Evolutionary conservation across 805 yeast species (phyloP).

Genomic region (Starmerella bacillaris): DNA sequence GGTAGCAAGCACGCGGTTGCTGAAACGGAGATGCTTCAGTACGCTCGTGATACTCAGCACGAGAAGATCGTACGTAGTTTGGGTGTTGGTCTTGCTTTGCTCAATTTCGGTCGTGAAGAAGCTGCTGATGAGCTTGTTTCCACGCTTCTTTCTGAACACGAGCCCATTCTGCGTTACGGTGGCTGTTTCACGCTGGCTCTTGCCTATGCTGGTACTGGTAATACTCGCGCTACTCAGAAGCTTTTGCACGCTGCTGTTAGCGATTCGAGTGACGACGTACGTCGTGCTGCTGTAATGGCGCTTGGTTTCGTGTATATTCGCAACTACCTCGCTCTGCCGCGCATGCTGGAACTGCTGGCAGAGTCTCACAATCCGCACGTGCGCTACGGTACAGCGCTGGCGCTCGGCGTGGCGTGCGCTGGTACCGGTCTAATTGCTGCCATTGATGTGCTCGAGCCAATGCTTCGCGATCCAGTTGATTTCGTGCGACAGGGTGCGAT

Average conservation of each 20-base stretch:
- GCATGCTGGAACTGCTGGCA: constrained; percentile 78
- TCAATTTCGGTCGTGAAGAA: constrained; percentile 73
- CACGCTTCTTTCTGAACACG: constrained; percentile 52
- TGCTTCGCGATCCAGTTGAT: constrained; percentile 85
- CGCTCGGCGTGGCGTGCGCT: constrained; percentile 91
- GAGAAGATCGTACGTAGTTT: constrained; percentile 89
- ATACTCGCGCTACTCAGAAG: constrained; percentile 68
- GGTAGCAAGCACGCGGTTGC: constrained; percentile 68
- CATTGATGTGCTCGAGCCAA: constrained; percentile 76
- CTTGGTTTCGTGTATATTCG: constrained; percentile 82
- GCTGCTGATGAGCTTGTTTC: constrained; percentile 54
- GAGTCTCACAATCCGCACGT: constrained; percentile 97
- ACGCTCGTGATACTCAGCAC: constrained; percentile 90
- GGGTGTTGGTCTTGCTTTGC: constrained; percentile 72
- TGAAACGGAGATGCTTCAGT: constrained; percentile 61
- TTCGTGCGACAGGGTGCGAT: constrained; percentile 97
- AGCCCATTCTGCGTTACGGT: constrained; percentile 78
- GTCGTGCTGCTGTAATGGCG: constrained; percentile 86
- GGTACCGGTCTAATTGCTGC: constrained; percentile 83
- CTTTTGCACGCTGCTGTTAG: constrained; percentile 87
- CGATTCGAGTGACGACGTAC: constrained; percentile 87
- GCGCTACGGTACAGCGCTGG: constrained; percentile 94
- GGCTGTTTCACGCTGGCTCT: constrained; percentile 87
- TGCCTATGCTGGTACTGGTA: constrained; percentile 94
- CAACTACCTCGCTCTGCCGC: constrained; percentile 83